Evolutionary conservation across 441 rosid genomes (phyloP).

Genomic region (Corymbia citriodora): DNA sequence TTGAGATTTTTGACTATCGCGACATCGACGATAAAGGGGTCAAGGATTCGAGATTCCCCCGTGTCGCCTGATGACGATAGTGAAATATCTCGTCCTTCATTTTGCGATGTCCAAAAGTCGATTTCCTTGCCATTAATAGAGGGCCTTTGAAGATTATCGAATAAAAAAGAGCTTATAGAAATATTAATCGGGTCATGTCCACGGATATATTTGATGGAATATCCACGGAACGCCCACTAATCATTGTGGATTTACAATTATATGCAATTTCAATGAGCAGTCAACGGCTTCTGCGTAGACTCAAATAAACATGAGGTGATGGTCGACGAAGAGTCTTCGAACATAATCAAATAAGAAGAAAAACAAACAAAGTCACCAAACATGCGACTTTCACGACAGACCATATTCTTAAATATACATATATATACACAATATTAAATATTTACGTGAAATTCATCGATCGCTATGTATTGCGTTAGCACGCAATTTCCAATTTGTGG

Average conservation of each 20-base stretch:
- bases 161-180: background rate
- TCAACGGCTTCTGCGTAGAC: background rate
- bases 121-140: no score
- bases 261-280: background rate
- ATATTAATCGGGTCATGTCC: background rate
- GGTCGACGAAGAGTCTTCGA: background rate
- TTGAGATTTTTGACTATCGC: background rate
- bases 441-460: no score
- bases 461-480: background rate
- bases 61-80: background rate
- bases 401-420: background rate
- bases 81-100: background rate
- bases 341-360: background rate
- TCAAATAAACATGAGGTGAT: background rate
- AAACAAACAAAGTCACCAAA: background rate
- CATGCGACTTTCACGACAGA: accelerated
- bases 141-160: background rate
- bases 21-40: background rate
- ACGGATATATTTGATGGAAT: background rate
- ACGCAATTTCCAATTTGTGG: background rate
- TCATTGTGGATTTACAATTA: background rate
- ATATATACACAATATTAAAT: background rate
- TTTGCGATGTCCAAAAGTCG: background rate
- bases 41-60: background rate
- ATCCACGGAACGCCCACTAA: background rate